Evolutionary conservation across 257 asterid species (phyloP).

Genomic region (Nicotiana tabacum): DNA sequence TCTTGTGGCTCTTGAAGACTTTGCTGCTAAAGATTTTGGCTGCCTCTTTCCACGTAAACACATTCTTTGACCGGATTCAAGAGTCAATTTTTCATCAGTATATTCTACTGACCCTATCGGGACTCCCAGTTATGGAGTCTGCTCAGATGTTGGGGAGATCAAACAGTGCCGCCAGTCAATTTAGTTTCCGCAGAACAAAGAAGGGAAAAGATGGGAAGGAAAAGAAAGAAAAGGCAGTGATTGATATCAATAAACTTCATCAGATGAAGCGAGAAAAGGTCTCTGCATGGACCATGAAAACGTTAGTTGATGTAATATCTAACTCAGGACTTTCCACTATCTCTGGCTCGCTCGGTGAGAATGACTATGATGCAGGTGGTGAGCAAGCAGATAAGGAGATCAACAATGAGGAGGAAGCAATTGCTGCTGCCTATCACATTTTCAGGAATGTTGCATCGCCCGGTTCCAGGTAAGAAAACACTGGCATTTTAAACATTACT

Average conservation of each 20-base stretch:
- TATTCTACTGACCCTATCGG: conserved; percentile 53
- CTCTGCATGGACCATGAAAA: conserved; percentile 90
- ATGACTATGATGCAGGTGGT: conserved; percentile 28
- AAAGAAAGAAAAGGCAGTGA: conserved; percentile 40
- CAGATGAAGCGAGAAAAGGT: conserved; percentile 81
- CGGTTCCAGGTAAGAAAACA: conserved; percentile 59
- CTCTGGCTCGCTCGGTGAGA: conserved; percentile 52
- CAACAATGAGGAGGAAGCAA: conserved; percentile 75
- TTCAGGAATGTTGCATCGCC: conserved; percentile 71
- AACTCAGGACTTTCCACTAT: conserved; percentile 70
- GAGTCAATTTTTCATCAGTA: conserved; percentile 74
- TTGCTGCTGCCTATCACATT: conserved; percentile 80
- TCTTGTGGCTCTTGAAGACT: conserved; percentile 74
- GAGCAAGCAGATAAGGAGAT: conserved; percentile 67
- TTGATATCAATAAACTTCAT: conserved; percentile 64
- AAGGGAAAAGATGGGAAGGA: conserved; percentile 60
- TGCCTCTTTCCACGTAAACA: conserved; percentile 65
- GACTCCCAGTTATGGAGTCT: conserved; percentile 66
- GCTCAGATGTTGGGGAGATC: conserved; percentile 49
- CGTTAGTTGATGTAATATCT: conserved; percentile 63
- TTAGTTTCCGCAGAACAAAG: conserved; percentile 40
- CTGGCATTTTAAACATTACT: neutral
- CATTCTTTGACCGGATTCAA: conserved; percentile 84
- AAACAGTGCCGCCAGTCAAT: conserved; percentile 41
- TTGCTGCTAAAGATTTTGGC: conserved; percentile 73